These are phyloP conservation scores for Penicillium sp. DNA, from an alignment of 2,329 filamentous ascomycete species.

Conservation along the genomic window DNA sequence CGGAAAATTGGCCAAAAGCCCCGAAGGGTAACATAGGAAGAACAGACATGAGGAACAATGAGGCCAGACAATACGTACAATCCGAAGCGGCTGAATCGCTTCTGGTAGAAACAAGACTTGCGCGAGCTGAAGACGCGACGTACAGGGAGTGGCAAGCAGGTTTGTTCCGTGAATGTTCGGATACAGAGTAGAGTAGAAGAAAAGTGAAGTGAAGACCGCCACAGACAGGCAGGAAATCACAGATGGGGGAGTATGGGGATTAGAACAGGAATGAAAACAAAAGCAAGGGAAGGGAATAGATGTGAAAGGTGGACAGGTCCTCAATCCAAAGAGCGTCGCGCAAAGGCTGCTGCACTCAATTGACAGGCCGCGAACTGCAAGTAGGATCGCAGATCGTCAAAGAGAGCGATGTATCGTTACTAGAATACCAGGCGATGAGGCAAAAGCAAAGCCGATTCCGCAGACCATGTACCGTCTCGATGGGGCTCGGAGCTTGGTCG, in stretches of 20 bases:
- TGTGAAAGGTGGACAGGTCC: not conserved
- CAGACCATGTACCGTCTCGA: not conserved
- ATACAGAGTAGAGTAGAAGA: not conserved
- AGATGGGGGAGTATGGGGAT: not conserved
- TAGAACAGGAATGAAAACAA: not conserved
- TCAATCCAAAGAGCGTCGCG: not conserved
- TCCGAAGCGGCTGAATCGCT: constrained; percentile 30
- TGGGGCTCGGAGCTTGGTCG: not conserved
- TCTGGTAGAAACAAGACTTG: constrained; percentile 13
- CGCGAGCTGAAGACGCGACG: constrained; percentile 13
- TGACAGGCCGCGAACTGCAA: not conserved
- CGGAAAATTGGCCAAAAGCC: constrained; percentile 10
- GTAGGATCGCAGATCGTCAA: not conserved
- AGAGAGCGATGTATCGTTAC: not conserved
- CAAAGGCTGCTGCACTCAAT: not conserved
- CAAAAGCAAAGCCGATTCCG: not conserved
- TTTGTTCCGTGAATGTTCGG: not conserved
- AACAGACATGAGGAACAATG: constrained; percentile 7
- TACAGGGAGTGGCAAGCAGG: constrained; percentile 14
- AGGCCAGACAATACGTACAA: constrained; percentile 42
- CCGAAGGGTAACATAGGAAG: constrained; percentile 11
- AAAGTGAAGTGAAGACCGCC: not conserved
- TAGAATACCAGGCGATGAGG: not conserved
- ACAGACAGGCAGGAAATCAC: constrained; percentile 3
- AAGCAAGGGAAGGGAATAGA: not conserved